phyloP scores from a whole-genome alignment of 305 asterid genomes.

The Fraxinus latifolia region DNA sequence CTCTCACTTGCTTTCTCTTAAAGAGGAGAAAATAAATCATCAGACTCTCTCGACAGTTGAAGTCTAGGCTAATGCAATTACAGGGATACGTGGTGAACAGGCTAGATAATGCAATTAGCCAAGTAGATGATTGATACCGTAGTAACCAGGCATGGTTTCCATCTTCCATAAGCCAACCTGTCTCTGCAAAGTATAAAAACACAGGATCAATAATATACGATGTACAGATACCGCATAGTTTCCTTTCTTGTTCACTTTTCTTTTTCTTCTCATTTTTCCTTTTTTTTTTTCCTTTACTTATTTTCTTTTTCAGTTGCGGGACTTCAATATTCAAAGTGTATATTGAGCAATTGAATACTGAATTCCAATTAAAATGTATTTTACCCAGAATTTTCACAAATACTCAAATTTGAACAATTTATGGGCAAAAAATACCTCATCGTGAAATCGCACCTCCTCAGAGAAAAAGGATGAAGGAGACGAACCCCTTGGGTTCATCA shows the following conservation, averaged over 20 bases:
- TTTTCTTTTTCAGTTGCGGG: not conserved
- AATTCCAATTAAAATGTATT: not conserved
- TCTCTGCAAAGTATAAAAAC: slow-evolving; percentile 39
- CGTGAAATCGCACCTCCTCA: slow-evolving; percentile 48
- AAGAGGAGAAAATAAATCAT: not conserved
- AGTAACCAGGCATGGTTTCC: slow-evolving; percentile 7
- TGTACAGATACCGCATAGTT: slow-evolving; percentile 22
- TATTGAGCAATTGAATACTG: slow-evolving; percentile 1
- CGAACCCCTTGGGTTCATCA: slow-evolving; percentile 48
- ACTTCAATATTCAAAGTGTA: not conserved
- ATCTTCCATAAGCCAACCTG: slow-evolving; percentile 2
- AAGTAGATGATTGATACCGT: slow-evolving; percentile 5
- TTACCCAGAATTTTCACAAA: not conserved
- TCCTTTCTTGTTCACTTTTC: not conserved
- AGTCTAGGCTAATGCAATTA: not conserved
- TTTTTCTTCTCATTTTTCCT: not conserved
- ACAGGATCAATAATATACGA: slow-evolving; percentile 22
- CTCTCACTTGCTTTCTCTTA: not conserved
- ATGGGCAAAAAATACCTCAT: slow-evolving; percentile 44
- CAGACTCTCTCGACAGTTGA: not conserved
- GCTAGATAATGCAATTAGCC: not conserved
- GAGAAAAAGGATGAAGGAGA: slow-evolving; percentile 65
- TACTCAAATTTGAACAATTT: slow-evolving; percentile 8
- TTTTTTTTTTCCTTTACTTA: not conserved
- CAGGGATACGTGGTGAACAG: not conserved